Base-by-base conservation (phyloP, 1,284 basidiomycete genomes). In the Fomitiporia mediterranea region DNA sequence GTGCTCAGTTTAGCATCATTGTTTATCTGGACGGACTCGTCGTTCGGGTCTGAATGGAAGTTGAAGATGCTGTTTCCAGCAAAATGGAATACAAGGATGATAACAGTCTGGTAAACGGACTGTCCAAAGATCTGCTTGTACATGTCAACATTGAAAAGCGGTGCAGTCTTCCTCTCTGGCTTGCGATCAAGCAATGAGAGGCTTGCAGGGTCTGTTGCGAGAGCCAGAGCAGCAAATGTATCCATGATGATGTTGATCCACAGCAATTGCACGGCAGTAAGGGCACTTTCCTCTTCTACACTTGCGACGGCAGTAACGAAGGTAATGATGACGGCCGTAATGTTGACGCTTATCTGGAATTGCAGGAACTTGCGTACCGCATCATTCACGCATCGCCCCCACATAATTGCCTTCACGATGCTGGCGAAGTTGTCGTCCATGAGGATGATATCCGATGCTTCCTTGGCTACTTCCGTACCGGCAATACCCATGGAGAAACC, bases 241-340 rank as follows among this genome's bases (percentile, higher is more conserved):
- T 98, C 94, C 94, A 97, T 97, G 72, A 93, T 94, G 58, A 96
- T 85, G 77, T 96, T 96, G 69, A 96, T 91, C 94, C 96, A 99
- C 19, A 99, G 83, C 32, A 99, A 75, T 70, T 98, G 96, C 0
- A 99, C 96, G 30, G 96, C 95, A 28, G 91, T 89, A 25, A 99
- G 76, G 9, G 93, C 94, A 1, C 93, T 92, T n/a, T 74, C 67
- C 68, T 97, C 94, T 46, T 82, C 69, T 2, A 69, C 64, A 7
- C 91, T 94, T 0, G 91, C 83, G 50, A 98, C 84, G 27, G 94
- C 91, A 25, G 94, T 88, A 58, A 97, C 81, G 64, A 94, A 95
- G 6, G 96, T 98, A 67, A 98, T 89, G 59, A 96, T 71, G 57
- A 98, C 95, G 46, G 96, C 96, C 4, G 94, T 95, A 60, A 98